Evolutionary conservation across 352 stramenopile genomes (phyloP).

Genomic region (Globisporangium parvum): DNA sequence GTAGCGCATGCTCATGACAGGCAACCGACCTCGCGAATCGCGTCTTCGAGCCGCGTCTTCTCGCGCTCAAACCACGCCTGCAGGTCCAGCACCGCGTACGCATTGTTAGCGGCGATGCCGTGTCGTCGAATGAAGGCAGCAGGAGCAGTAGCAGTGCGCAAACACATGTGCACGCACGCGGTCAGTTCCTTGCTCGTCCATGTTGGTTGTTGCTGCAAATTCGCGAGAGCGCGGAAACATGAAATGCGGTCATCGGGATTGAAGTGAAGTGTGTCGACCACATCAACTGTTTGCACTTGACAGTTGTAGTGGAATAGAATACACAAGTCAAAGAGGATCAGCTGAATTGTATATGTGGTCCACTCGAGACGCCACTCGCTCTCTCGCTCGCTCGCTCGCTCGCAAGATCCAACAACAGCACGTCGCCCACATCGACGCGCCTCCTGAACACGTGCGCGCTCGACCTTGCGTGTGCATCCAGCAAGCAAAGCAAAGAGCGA

Average conservation of each 20-base stretch:
- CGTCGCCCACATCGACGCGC: conserved; percentile 3
- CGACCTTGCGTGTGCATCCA: not conserved
- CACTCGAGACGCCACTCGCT: not conserved
- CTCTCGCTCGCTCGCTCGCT: conserved; percentile 1
- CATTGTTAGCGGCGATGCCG: not conserved
- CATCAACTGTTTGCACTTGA: too few relatives aligned
- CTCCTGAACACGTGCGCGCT: not conserved
- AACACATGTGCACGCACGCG: conserved; percentile 1
- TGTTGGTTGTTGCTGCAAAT: not conserved
- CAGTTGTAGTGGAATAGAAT: not conserved
- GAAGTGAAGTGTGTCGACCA: too few relatives aligned
- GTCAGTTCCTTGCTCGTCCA: conserved; percentile 8
- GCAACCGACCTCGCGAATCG: conserved; percentile 53
- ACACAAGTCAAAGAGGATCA: not conserved
- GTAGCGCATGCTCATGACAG: not conserved
- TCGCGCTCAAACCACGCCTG: conserved; percentile 67
- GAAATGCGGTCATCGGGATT: too few relatives aligned
- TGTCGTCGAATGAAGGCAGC: not conserved
- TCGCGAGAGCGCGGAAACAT: not conserved
- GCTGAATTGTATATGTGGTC: not conserved
- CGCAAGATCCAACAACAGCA: not conserved
- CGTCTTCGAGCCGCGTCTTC: conserved; percentile 60
- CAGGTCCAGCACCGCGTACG: not conserved
- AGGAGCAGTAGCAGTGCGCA: too few relatives aligned
- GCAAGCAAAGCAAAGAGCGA: not conserved